phyloP scores from a whole-genome alignment of 345 rosid genomes.

The Bruguiera parviflora region DNA sequence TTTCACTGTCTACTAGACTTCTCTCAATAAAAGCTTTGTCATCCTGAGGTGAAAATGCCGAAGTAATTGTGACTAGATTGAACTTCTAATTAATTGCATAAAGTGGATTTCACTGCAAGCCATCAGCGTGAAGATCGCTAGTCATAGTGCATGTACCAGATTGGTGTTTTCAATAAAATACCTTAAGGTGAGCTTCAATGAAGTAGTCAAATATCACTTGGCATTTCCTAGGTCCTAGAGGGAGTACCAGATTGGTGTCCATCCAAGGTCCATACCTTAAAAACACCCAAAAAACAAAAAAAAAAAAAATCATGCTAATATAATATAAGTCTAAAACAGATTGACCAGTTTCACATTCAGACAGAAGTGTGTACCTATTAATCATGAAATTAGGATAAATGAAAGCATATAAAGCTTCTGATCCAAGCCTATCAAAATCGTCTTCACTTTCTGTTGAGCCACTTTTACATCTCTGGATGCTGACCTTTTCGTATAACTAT shows the following conservation, averaged over 20 bases:
- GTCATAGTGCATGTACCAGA: too few relatives aligned
- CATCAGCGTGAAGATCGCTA: not conserved
- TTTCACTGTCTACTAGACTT: constrained; percentile 70
- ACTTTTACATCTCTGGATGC: constrained; percentile 79
- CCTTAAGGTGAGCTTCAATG: constrained; percentile 63
- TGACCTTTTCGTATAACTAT: constrained; percentile 66
- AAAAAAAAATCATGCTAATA: not conserved
- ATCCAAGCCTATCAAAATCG: constrained; percentile 63
- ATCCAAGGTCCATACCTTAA: constrained; percentile 93
- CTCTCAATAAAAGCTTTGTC: constrained; percentile 54
- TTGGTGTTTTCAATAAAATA: constrained; percentile 15
- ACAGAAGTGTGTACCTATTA: constrained; percentile 47
- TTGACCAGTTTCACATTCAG: not conserved
- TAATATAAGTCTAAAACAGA: not conserved
- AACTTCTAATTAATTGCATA: not conserved
- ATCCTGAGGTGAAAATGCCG: constrained; percentile 42
- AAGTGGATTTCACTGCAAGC: not conserved
- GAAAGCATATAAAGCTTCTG: constrained; percentile 73
- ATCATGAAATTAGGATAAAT: constrained; percentile 96
- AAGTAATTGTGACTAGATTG: not conserved
- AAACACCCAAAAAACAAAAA: too few relatives aligned
- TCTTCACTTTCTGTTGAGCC: constrained; percentile 36
- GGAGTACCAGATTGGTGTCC: constrained; percentile 87
- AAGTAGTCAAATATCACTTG: constrained; percentile 80
- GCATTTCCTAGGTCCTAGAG: constrained; percentile 71